These are phyloP conservation scores for Salix viminalis DNA, from an alignment of 345 rosid genomes.

Conservation along the genomic window DNA sequence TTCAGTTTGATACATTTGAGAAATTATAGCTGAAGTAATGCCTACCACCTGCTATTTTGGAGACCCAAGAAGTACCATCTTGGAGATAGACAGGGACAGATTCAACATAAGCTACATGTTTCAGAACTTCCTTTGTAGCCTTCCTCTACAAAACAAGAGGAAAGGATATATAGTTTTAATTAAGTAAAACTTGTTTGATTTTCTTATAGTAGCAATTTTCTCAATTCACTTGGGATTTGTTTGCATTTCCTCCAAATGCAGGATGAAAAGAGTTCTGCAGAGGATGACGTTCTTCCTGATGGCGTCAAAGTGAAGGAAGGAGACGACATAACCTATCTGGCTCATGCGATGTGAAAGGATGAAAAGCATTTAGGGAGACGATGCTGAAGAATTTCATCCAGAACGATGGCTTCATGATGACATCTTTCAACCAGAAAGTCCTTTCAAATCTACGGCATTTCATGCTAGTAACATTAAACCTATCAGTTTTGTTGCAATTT, in stretches of 20 bases:
- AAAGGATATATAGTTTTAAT: neutral
- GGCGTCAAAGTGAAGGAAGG: too few relatives aligned
- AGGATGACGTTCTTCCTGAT: too few relatives aligned
- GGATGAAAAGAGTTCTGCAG: too few relatives aligned
- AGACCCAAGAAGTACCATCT: neutral
- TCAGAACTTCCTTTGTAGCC: neutral
- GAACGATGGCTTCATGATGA: conserved; percentile 41
- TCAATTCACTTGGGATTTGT: too few relatives aligned
- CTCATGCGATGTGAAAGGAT: conserved; percentile 42
- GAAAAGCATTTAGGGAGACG: conserved; percentile 37
- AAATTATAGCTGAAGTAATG: neutral
- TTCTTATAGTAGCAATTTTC: too few relatives aligned
- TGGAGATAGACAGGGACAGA: neutral
- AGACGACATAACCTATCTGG: neutral
- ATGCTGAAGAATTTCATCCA: conserved; percentile 35
- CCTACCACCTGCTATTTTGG: too few relatives aligned
- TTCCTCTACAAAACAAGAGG: neutral
- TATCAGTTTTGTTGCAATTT: neutral
- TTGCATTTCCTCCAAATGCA: too few relatives aligned
- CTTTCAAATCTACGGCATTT: conserved; percentile 41
- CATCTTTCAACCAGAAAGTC: conserved; percentile 30
- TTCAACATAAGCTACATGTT: neutral
- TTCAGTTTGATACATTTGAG: too few relatives aligned
- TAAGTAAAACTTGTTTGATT: too few relatives aligned
- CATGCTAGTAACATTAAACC: conserved; percentile 16